A percentile compares a stretch with the other conserved stretches of the same genome.
phyloP scores from a whole-genome alignment of 768 basidiomycete species.

The Galerina marginata region DNA sequence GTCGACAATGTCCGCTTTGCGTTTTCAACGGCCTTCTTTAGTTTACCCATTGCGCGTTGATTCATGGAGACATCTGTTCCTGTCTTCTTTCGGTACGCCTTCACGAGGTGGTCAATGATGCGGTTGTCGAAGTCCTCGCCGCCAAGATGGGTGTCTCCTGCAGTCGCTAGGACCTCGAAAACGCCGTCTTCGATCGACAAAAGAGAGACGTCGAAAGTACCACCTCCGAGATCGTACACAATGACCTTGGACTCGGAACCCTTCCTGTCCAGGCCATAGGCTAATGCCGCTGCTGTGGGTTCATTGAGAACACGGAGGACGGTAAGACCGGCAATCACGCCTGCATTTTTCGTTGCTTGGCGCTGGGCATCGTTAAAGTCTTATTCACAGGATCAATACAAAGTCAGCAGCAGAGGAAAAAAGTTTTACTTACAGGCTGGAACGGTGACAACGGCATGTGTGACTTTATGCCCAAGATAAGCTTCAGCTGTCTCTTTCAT shows the following conservation, averaged over 20 bases:
- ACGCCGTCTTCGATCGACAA: conserved; percentile 72
- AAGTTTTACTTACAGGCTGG: conserved; percentile 52
- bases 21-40: conserved; percentile 74
- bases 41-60: conserved; percentile 68
- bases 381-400: conserved; percentile 6
- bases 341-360: conserved; percentile 73
- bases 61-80: conserved; percentile 65
- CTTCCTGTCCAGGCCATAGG: conserved; percentile 72
- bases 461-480: conserved; percentile 67
- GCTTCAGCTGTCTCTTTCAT: conserved; percentile 78
- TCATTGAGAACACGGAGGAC: conserved; percentile 73
- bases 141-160: conserved; percentile 76
- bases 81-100: conserved; percentile 71
- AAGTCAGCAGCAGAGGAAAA: conserved; percentile 25
- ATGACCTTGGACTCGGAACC: conserved; percentile 62
- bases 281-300: conserved; percentile 74
- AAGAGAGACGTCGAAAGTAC: conserved; percentile 76
- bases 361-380: conserved; percentile 68
- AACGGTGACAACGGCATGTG: conserved; percentile 62
- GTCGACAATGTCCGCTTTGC: conserved; percentile 73
- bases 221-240: conserved; percentile 76
- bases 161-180: conserved; percentile 74
- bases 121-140: conserved; percentile 78
- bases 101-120: conserved; percentile 72
- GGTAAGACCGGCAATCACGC: conserved; percentile 66